Percentiles rank a stretch among this genome's conserved stretches.
phyloP scores from a whole-genome alignment of 2,329 filamentous ascomycete species.

The Zopfia rhizophila region DNA sequence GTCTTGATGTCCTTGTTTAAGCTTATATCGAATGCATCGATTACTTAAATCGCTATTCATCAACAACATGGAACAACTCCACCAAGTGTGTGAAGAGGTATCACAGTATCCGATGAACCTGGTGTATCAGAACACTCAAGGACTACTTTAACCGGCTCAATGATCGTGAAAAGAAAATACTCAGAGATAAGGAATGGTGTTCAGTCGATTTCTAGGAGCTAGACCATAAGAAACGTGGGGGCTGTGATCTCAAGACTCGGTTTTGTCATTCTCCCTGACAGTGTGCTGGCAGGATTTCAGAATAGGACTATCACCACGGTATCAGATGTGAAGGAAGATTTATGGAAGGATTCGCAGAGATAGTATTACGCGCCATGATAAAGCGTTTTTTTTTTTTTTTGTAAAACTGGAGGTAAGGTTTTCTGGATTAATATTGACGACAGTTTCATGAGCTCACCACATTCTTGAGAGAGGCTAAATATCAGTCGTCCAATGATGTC shows the following conservation, averaged over 20 bases:
- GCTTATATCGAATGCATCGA: too few species aligned
- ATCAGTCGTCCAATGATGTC: constrained; percentile 5
- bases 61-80: background rate
- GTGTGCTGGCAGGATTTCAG: background rate
- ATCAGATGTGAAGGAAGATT: background rate
- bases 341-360: background rate
- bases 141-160: background rate
- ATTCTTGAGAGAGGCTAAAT: constrained; percentile 8
- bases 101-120: background rate
- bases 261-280: too few species aligned
- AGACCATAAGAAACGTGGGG: too few species aligned
- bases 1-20: too few species aligned
- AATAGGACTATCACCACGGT: background rate
- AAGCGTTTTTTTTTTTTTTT: background rate
- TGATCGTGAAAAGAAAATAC: background rate
- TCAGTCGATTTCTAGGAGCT: constrained; percentile 1
- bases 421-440: background rate
- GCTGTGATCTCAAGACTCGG: too few species aligned
- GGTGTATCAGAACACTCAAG: background rate
- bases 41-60: too few species aligned
- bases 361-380: background rate
- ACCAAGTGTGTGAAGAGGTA: background rate
- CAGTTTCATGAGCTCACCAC: constrained; percentile 12
- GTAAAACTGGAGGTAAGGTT: background rate
- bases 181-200: background rate